Conservation (phyloP, 108 stramenopile species). For the Skeletonema grethae region DNA sequence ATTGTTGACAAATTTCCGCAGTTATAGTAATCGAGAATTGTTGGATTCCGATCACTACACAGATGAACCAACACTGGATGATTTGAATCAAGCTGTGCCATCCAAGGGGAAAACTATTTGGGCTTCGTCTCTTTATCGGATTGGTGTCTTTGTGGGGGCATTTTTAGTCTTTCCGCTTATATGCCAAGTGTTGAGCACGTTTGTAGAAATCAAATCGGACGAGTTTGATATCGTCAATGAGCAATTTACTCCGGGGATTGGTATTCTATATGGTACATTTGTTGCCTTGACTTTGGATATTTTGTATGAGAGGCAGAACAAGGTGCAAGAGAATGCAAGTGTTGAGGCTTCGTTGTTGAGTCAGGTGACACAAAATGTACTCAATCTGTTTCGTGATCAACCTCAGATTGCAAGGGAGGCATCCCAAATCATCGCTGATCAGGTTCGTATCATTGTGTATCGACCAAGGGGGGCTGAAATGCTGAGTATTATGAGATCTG, state of each 20-base stretch:
- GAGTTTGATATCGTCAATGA: conserved; percentile 34
- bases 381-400: conserved; percentile 31
- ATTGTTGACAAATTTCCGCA: conserved; percentile 11
- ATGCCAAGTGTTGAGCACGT: conserved; percentile 11
- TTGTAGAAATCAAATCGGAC: conserved; percentile 21
- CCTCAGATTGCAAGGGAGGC: conserved; percentile 39
- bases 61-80: conserved; percentile 14
- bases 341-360: conserved; percentile 36
- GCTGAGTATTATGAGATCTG: conserved; percentile 61
- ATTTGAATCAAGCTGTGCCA: conserved; percentile 23
- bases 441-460: conserved; percentile 61
- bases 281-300: conserved; percentile 68
- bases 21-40: conserved; percentile 21
- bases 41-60: conserved; percentile 14
- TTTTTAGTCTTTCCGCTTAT: conserved; percentile 26
- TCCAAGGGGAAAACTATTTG: conserved; percentile 12
- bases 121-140: conserved; percentile 16
- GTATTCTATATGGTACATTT: conserved; percentile 81
- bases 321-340: conserved; percentile 57
- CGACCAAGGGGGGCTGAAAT: conserved; percentile 60
- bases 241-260: conserved; percentile 67
- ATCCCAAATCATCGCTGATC: conserved; percentile 54
- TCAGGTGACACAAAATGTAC: conserved; percentile 24
- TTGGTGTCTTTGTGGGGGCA: conserved; percentile 22
- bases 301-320: conserved; percentile 59